Base-by-base conservation (phyloP, 495 filamentous ascomycete species). In the Neurospora sp. region DNA sequence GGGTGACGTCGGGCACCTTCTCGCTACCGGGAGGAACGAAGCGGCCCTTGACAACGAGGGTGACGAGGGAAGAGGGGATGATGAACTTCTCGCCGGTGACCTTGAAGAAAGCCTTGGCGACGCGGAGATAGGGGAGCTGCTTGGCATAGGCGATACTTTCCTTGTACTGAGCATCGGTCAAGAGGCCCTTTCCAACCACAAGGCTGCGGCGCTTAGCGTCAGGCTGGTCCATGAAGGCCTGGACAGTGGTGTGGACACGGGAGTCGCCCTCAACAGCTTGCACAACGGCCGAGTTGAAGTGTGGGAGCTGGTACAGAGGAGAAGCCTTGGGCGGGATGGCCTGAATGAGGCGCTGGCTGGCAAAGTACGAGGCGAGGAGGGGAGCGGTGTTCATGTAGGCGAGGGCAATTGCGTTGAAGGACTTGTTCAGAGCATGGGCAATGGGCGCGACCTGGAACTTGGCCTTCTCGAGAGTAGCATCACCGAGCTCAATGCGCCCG, bases 41-140 rank as follows among this genome's bases (percentile, higher is more conserved):
- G 73, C 96, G 93, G n/a, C 90, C 93, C 84, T 99, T 99, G 75
- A 99, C 87, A 66, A 99, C 93, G 72, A 99, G 91, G 71, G 95
- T 93, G 66, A 98, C 94, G 66, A 99, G 87, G 76, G 93, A 96
- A 77, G 91, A 92, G n/a, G 96, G 95, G 16, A 93, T 96, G 79
- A 98, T 91, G 80, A 90, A 93, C 74, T 90, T 92, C 84, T 99
- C 96, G 74, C 96, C 96, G 76, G 93, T 91, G 70, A 99, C 96
- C 86, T 99, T 99, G 89, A 99, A 99, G 84, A 96, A 99, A 3
- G 93, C 93, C 84, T 94, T 95, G 80, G 94, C 93, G n/a, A 98
- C 88, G 73, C 92, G 87, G 69, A 98, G 84, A 62, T 88, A 86
- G 0, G 96, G 96, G 14, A 99, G 84, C 81, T 97, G 93, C 76